Conservation (phyloP, 805 yeast genomes). For the Wickerhamomyces xylosicus region DNA sequence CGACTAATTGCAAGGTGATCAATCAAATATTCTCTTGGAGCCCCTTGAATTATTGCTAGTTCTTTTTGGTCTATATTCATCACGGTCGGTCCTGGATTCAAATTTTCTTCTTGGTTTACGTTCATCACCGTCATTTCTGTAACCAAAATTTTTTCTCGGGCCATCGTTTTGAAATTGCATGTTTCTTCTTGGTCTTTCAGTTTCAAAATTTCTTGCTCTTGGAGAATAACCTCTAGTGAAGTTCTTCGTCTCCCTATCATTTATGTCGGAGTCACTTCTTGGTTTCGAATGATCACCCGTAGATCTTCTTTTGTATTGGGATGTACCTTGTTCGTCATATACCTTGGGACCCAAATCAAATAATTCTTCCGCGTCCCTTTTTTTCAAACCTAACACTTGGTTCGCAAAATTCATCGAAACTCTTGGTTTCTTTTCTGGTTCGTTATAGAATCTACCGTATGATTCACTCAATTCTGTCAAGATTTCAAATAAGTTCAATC, state of each 20-base stretch:
- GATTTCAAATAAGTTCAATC: slow-evolving; percentile 21
- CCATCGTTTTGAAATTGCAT: too few species aligned
- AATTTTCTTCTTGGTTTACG: neutral
- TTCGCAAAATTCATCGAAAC: slow-evolving; percentile 13
- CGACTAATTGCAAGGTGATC: too few species aligned
- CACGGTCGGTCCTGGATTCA: neutral
- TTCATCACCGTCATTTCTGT: neutral
- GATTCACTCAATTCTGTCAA: slow-evolving; percentile 24
- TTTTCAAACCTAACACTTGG: slow-evolving; percentile 14
- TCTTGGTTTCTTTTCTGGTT: slow-evolving; percentile 12
- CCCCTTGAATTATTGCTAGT: neutral
- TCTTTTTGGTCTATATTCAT: neutral
- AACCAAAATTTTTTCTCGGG: neutral
- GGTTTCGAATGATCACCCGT: neutral
- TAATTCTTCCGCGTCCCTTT: slow-evolving; percentile 11
- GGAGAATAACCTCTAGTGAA: too few species aligned
- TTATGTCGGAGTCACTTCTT: too few species aligned
- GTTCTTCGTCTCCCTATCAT: too few species aligned
- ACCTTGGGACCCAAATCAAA: slow-evolving; percentile 6
- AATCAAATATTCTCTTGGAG: neutral
- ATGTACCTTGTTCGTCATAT: neutral
- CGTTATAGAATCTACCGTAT: slow-evolving; percentile 16
- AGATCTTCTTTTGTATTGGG: neutral
- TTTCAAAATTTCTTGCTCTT: too few species aligned
- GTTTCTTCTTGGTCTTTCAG: too few species aligned